Percentiles rank a stretch among this genome's conserved stretches.
phyloP scores from a whole-genome alignment of 768 basidiomycete species.

The Mycena sanguinolenta region DNA sequence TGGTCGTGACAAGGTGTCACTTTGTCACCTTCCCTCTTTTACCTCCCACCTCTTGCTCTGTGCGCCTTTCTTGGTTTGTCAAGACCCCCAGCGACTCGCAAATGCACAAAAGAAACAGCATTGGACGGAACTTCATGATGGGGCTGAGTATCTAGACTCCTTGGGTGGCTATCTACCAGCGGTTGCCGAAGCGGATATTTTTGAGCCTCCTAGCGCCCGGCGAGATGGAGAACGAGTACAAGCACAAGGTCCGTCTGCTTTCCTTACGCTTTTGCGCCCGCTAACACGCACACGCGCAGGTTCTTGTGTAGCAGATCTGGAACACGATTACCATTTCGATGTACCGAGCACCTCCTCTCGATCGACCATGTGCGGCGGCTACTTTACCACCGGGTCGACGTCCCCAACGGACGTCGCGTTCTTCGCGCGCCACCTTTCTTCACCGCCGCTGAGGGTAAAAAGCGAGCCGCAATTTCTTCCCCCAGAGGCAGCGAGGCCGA shows the following conservation, averaged over 20 bases:
- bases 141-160: constrained; percentile 99
- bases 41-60: no score
- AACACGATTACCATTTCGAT: constrained; percentile 99
- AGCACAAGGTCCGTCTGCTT: constrained; percentile 84
- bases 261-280: neutral
- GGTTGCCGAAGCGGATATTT: constrained; percentile 96
- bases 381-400: constrained; percentile 95
- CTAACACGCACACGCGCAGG: constrained; percentile 56
- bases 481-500: constrained; percentile 94
- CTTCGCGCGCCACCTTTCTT: constrained; percentile 98
- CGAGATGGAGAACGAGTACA: constrained; percentile 99
- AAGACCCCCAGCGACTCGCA: no score
- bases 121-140: constrained; percentile 87
- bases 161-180: constrained; percentile 97
- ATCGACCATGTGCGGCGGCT: constrained; percentile 99
- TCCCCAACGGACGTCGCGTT: constrained; percentile 68
- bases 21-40: no score
- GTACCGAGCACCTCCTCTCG: constrained; percentile 98
- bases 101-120: no score
- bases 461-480: constrained; percentile 91
- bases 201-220: constrained; percentile 93
- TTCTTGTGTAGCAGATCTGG: constrained; percentile 99
- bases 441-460: constrained; percentile 94
- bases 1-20: no score
- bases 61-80: no score